A percentile compares a stretch with the other conserved stretches of the same genome.
Evolutionary conservation across 2,329 filamentous ascomycete genomes (phyloP).

Genomic region (Aureobasidium pullulans): DNA sequence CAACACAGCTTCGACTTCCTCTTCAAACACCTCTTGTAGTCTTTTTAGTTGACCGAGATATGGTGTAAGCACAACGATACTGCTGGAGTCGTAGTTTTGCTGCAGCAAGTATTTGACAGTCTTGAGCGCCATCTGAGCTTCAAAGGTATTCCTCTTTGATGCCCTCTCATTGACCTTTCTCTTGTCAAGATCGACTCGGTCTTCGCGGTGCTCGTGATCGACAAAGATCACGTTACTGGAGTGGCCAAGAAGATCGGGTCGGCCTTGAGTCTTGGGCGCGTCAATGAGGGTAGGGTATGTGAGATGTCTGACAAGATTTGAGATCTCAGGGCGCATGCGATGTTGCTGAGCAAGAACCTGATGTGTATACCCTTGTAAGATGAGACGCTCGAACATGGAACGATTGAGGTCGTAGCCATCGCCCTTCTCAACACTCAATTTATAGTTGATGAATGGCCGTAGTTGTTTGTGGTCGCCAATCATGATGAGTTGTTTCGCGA

Average conservation of each 20-base stretch:
- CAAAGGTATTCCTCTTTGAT: constrained; percentile 45
- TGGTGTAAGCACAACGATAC: constrained; percentile 64
- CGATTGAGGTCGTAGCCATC: constrained; percentile 59
- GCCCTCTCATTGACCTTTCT: constrained; percentile 15
- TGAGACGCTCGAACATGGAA: constrained; percentile 94
- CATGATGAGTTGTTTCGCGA: constrained; percentile 53
- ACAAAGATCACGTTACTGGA: constrained; percentile 50
- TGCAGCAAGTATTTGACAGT: constrained; percentile 57
- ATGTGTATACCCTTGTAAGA: constrained; percentile 81
- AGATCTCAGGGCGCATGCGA: constrained; percentile 70
- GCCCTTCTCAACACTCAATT: constrained; percentile 96
- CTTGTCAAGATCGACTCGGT: constrained; percentile 14
- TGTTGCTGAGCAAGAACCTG: constrained; percentile 96
- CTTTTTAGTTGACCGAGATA: constrained; percentile 52
- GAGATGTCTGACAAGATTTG: constrained; percentile 49
- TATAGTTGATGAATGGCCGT: constrained; percentile 99
- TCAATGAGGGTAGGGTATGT: constrained; percentile 54
- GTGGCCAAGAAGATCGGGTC: constrained; percentile 47
- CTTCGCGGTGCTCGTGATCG: constrained; percentile 46
- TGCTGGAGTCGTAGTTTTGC: constrained; percentile 55
- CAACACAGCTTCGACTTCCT: constrained; percentile 52
- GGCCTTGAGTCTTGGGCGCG: constrained; percentile 29
- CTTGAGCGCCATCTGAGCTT: constrained; percentile 54
- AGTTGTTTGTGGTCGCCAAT: constrained; percentile 98
- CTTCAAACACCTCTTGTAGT: constrained; percentile 39